A percentile compares a stretch with the other conserved stretches of the same genome.
These are phyloP conservation scores for Megacollybia marginata DNA, from an alignment of 768 basidiomycete genomes.

Conservation along the genomic window DNA sequence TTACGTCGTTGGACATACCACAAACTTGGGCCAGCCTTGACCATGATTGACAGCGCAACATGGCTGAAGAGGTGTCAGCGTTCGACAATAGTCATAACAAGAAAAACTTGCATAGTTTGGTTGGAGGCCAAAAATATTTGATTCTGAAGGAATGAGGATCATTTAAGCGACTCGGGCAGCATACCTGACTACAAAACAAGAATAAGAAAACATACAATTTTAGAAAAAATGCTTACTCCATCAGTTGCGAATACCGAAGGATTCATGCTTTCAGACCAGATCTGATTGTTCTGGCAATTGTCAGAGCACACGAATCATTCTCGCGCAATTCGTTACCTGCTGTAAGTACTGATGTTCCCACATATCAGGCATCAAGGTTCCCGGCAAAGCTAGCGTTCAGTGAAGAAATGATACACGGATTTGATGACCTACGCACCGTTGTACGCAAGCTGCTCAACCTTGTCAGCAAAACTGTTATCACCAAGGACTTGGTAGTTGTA, in stretches of 20 bases:
- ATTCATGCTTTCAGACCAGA: constrained; percentile 32
- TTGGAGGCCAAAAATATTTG: constrained; percentile 33
- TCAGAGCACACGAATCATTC: no score
- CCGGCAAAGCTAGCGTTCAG: neutral
- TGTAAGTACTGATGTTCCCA: no score
- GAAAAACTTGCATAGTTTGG: neutral
- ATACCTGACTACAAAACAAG: no score
- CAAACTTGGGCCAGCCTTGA: constrained; percentile 33
- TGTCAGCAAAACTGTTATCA: neutral
- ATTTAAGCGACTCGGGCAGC: no score
- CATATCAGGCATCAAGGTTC: constrained; percentile 11
- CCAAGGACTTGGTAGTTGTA: constrained; percentile 32
- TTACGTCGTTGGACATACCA: constrained; percentile 14
- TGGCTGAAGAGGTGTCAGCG: constrained; percentile 27
- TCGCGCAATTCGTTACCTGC: no score
- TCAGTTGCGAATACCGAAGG: constrained; percentile 31
- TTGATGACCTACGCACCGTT: no score
- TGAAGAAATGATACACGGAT: no score
- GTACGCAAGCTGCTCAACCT: no score
- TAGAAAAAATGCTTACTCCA: constrained; percentile 4
- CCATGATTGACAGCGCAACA: constrained; percentile 38
- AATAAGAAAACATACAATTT: no score
- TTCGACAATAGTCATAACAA: neutral
- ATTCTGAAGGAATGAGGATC: constrained; percentile 15
- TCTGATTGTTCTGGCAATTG: constrained; percentile 20